Evolutionary conservation across 495 filamentous ascomycete species (phyloP).

Genomic region (Opeltia flavorubescens): DNA sequence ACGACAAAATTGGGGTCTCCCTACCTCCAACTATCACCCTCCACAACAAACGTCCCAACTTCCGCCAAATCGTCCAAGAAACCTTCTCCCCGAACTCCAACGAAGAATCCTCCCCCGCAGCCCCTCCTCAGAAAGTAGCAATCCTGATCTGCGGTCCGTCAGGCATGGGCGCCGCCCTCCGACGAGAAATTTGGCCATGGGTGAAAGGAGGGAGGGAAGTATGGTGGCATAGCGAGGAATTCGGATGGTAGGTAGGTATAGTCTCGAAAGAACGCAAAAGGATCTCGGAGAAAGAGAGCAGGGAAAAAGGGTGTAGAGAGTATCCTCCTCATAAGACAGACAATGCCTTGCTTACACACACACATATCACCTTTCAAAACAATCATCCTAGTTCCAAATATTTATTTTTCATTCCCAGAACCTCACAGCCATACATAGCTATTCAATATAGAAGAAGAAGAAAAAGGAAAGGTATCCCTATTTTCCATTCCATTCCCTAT

Average conservation of each 20-base stretch:
- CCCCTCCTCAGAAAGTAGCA: conserved; percentile 5
- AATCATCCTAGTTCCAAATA: too few species aligned
- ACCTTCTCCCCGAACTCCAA: conserved; percentile 1
- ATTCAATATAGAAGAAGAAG: neutral
- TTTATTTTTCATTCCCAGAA: too few species aligned
- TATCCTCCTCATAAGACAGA: neutral
- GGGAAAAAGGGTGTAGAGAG: neutral
- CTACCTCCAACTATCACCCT: neutral
- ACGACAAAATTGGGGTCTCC: neutral
- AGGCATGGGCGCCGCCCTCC: conserved; percentile 12
- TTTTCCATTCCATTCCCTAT: neutral
- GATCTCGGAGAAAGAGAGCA: neutral
- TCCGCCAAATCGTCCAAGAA: conserved; percentile 6
- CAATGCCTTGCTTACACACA: too few species aligned
- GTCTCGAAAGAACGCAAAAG: neutral
- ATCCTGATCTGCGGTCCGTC: conserved; percentile 15
- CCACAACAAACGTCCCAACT: conserved; percentile 6
- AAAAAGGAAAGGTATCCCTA: neutral
- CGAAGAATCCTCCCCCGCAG: conserved; percentile 1
- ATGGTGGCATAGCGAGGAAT: conserved; percentile 17
- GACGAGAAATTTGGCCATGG: conserved; percentile 13
- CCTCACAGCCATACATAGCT: neutral
- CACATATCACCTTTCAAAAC: too few species aligned
- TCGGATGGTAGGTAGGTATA: conserved; percentile 12
- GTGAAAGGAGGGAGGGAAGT: conserved; percentile 12